Evolutionary conservation across 2,329 filamentous ascomycete species (phyloP).

Genomic region (Madurella fahalii): DNA sequence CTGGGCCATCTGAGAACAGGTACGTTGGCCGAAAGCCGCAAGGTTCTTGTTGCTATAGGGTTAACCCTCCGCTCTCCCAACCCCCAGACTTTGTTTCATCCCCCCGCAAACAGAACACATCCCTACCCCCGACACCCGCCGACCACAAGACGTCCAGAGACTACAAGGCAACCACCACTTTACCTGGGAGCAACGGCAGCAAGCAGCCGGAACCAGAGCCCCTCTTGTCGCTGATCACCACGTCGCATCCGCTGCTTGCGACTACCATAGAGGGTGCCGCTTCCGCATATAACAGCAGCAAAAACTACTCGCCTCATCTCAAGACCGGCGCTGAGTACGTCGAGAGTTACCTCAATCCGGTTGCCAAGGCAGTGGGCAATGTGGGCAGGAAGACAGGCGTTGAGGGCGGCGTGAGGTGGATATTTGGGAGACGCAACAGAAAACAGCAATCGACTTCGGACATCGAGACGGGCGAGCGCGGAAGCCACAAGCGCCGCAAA

Average conservation of each 20-base stretch:
- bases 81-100: constrained; percentile 62
- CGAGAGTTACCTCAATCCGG: constrained; percentile 79
- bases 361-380: constrained; percentile 80
- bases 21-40: constrained; percentile 38
- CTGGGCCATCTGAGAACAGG: constrained; percentile 70
- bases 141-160: constrained; percentile 24
- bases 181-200: neutral
- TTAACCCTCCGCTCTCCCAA: constrained; percentile 21
- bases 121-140: constrained; percentile 35
- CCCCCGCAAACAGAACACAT: constrained; percentile 46
- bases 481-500: constrained; percentile 56
- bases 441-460: constrained; percentile 48
- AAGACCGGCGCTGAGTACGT: constrained; percentile 88
- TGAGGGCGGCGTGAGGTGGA: constrained; percentile 81
- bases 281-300: constrained; percentile 79
- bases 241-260: constrained; percentile 80
- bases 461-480: constrained; percentile 40
- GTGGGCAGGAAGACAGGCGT: constrained; percentile 84
- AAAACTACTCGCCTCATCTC: constrained; percentile 85
- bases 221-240: constrained; percentile 79
- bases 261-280: constrained; percentile 81
- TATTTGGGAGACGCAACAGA: constrained; percentile 55
- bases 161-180: constrained; percentile 7
- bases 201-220: constrained; percentile 62
- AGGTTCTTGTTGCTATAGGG: neutral